Evolutionary conservation across 768 basidiomycete genomes (phyloP), one percentile per base, ranked within the genome.

Genomic region (Suillus tomentosus): DNA sequence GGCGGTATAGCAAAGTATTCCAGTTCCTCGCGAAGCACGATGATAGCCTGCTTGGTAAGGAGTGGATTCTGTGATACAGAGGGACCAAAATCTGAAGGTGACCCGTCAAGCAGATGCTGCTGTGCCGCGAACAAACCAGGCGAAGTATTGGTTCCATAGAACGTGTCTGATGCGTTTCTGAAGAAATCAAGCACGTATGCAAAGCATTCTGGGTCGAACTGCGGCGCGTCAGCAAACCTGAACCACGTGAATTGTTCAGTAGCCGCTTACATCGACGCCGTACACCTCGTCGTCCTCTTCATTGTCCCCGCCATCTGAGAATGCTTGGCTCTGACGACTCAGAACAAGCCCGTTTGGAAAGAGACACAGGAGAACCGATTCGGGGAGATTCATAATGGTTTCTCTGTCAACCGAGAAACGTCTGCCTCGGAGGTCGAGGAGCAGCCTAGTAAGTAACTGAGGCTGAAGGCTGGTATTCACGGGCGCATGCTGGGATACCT

Each of bases 171-270:
- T 15, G 96, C 91, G 73, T 81, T 85, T 56, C 88, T 85, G 82
- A 97, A 99, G 85, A 99, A 99, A 48, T 84, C 82, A 36, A 99
- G 87, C 56, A 99, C 94, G 75, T 88, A 99, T 78, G 89, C 84
- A 79, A 99, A 97, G 77, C 96, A 98, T 51, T 94, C 90, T 61
- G 96, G 95, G 79, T 99, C 97, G 74, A 98, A 99, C 96, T 99
- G 67, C 19, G 40, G 50, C 57, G 50, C 56, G 65, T 51, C 19
- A 43, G 60, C 65, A 34, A 66, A 55, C 15, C 36, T 48, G 31
- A 36, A 15, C 61, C 57, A 55, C 40, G 47, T 13, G 42, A 47
- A 60, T 65, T 54, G 62, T 63, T 65, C 43, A 45, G 65, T 48
- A 64, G 62, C 65, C 48, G 89, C 95, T 79, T 79, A 98, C 96